A percentile compares a stretch with the other conserved stretches of the same genome.
Conservation (phyloP, 1,284 basidiomycete genomes). For the Afroboletus lepidellus region DNA sequence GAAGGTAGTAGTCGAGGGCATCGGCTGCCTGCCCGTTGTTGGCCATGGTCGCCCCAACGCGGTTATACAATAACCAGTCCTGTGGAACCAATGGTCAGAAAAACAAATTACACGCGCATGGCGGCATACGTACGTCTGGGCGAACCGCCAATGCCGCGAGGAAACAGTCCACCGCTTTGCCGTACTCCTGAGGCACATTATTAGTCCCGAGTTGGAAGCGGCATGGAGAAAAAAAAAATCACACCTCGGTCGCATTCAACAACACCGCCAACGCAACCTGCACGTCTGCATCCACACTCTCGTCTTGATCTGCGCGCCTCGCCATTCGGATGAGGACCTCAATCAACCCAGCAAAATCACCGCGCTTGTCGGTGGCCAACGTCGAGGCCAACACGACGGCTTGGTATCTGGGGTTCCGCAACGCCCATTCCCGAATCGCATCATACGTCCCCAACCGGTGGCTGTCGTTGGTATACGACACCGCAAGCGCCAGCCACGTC, state of each 20-base stretch:
- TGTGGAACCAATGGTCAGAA: constrained; percentile 31
- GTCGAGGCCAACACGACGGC: constrained; percentile 44
- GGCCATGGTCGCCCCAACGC: constrained; percentile 94
- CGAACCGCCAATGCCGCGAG: constrained; percentile 82
- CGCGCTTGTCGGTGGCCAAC: constrained; percentile 34
- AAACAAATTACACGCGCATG: neutral
- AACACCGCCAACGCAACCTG: constrained; percentile 94
- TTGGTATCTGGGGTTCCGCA: constrained; percentile 21
- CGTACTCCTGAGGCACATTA: constrained; percentile 65
- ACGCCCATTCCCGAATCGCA: constrained; percentile 83
- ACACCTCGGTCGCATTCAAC: constrained; percentile 87
- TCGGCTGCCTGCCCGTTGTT: constrained; percentile 85
- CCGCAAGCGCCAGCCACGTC: constrained; percentile 89
- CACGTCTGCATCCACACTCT: constrained; percentile 81
- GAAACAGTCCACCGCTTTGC: constrained; percentile 94
- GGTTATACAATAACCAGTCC: constrained; percentile 96
- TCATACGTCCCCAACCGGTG: constrained; percentile 72
- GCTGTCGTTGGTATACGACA: constrained; percentile 92
- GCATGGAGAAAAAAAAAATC: constrained; percentile 12
- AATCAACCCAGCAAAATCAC: constrained; percentile 51
- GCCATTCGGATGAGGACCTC: constrained; percentile 71
- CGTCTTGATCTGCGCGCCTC: constrained; percentile 40
- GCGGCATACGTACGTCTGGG: constrained; percentile 64
- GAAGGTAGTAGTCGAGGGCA: constrained; percentile 88
- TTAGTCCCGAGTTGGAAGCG: neutral